Evolutionary conservation across 148 eudicot genomes (phyloP).

Genomic region (Gaultheria prostrata): DNA sequence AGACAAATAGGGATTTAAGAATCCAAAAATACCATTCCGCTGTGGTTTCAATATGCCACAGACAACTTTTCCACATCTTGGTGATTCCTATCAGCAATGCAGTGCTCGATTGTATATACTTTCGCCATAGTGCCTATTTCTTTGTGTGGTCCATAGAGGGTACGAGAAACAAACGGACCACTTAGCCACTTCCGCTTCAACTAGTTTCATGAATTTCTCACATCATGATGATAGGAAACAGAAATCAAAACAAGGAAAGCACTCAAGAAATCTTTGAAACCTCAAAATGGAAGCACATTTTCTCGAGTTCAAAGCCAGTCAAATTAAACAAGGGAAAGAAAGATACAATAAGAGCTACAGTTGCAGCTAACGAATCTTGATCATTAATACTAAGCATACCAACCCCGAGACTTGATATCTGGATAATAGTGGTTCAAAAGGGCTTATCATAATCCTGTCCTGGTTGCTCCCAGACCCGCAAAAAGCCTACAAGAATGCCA

Average conservation of each 20-base stretch:
- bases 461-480: conserved; percentile 79
- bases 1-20: background rate
- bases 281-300: background rate
- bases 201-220: conserved; percentile 6
- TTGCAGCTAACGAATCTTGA: conserved; percentile 1
- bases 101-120: background rate
- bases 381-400: conserved; percentile 19
- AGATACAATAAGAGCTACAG: conserved; percentile 9
- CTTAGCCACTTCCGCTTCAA: background rate
- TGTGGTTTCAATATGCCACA: background rate
- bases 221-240: background rate
- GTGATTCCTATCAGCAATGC: background rate
- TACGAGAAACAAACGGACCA: background rate
- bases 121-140: background rate
- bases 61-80: background rate
- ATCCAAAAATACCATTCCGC: background rate
- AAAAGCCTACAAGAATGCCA: conserved; percentile 51
- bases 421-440: conserved; percentile 38
- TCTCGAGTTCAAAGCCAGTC: background rate
- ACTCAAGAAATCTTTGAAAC: conserved; percentile 9
- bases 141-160: background rate
- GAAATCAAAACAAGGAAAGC: conserved; percentile 2
- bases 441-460: conserved; percentile 73
- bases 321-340: conserved; percentile 2
- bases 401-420: conserved; percentile 9